Conservation (phyloP, 495 filamentous ascomycete species). For the Neurospora sublineolata region DNA sequence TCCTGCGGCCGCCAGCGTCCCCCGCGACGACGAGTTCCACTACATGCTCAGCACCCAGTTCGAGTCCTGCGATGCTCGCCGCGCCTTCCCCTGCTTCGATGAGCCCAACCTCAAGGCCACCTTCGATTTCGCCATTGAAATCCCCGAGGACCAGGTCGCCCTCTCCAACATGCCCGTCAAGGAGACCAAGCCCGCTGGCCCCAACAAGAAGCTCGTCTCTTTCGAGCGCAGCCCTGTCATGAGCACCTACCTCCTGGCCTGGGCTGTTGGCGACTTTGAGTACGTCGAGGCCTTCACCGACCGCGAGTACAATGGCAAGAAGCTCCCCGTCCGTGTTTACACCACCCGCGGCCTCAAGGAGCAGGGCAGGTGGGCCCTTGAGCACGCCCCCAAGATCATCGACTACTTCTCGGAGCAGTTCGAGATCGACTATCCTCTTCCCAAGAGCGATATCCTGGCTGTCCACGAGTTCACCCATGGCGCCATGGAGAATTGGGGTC, state of each 20-base stretch:
- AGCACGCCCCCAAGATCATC: slow-evolving; percentile 77
- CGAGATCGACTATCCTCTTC: slow-evolving; percentile 86
- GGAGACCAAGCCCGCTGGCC: slow-evolving; percentile 44
- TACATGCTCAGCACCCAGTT: slow-evolving; percentile 97
- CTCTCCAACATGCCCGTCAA: slow-evolving; percentile 92
- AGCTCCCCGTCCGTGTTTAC: slow-evolving; percentile 87
- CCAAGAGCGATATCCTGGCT: slow-evolving; percentile 88
- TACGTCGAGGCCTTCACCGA: slow-evolving; percentile 84
- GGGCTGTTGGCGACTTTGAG: slow-evolving; percentile 95
- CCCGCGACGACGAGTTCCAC: slow-evolving; percentile 66
- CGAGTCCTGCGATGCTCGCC: slow-evolving; percentile 85
- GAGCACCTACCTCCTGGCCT: slow-evolving; percentile 95
- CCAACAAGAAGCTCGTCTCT: slow-evolving; percentile 62
- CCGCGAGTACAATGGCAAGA: slow-evolving; percentile 77
- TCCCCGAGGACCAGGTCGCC: slow-evolving; percentile 75
- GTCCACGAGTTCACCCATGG: slow-evolving; percentile 79
- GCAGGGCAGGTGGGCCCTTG: slow-evolving; percentile 74
- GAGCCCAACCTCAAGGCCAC: slow-evolving; percentile 94
- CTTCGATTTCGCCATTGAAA: slow-evolving; percentile 84
- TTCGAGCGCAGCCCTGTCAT: slow-evolving; percentile 86
- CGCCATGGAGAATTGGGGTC: slow-evolving; percentile 78
- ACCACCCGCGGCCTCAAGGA: slow-evolving; percentile 83
- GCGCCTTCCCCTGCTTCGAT: slow-evolving; percentile 95
- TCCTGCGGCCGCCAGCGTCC: slow-evolving; percentile 55
- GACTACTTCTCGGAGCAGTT: slow-evolving; percentile 95